Conservation (phyloP, 2,329 filamentous ascomycete species). For the Epichloe uncinata region DNA sequence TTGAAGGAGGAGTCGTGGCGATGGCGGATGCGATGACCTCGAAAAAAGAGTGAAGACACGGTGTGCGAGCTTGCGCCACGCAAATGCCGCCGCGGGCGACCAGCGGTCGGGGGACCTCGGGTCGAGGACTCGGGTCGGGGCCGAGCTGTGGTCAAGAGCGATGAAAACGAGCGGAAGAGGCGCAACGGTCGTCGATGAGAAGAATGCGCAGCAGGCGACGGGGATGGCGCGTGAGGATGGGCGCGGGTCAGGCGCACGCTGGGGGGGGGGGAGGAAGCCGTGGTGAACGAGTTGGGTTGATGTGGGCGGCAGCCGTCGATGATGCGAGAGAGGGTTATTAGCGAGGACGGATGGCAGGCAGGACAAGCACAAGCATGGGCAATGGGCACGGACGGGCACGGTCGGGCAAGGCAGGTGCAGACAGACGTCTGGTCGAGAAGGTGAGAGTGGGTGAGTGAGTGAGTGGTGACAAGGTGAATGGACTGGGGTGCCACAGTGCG, state of each 20-base stretch:
- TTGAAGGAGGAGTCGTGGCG: slow-evolving; percentile 2
- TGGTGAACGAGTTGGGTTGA: slow-evolving; percentile 2
- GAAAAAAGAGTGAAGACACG: slow-evolving; percentile 8
- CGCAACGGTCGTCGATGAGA: background rate
- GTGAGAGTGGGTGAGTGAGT: too few species aligned
- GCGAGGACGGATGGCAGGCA: background rate
- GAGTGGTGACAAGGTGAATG: too few species aligned
- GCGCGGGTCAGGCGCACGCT: background rate
- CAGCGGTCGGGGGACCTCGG: slow-evolving; percentile 1
- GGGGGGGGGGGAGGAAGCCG: background rate
- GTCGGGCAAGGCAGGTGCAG: background rate
- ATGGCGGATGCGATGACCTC: background rate
- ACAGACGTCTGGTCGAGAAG: background rate
- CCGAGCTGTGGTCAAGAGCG: slow-evolving; percentile 1
- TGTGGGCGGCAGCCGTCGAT: background rate
- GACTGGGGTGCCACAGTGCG: background rate
- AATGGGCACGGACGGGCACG: background rate
- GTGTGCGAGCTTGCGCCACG: slow-evolving; percentile 19
- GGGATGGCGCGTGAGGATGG: slow-evolving; percentile 1
- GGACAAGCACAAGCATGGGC: too few species aligned
- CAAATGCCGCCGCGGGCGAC: slow-evolving; percentile 10
- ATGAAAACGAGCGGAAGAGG: background rate
- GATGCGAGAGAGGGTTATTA: slow-evolving; percentile 2
- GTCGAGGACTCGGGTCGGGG: slow-evolving; percentile 5
- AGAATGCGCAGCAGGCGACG: background rate